These are phyloP conservation scores for Leccinum imitatum DNA, from an alignment of 768 basidiomycete genomes.

Conservation along the genomic window DNA sequence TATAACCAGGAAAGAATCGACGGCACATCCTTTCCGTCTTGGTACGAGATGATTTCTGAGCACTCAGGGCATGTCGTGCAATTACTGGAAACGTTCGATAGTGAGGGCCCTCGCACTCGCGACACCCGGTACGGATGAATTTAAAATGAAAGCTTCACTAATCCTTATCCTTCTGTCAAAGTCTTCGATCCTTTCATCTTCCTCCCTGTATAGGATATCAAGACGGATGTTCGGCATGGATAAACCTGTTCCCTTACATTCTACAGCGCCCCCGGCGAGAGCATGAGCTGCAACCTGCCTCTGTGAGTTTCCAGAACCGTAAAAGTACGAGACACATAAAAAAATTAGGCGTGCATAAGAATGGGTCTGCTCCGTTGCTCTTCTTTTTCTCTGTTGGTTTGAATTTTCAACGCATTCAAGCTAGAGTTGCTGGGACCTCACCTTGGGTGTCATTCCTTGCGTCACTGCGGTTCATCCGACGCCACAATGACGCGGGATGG, in stretches of 20 bases:
- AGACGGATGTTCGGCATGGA: slow-evolving; percentile 28
- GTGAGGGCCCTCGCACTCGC: no score
- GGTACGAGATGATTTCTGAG: slow-evolving; percentile 23
- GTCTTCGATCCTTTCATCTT: slow-evolving; percentile 35
- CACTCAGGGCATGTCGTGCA: not conserved
- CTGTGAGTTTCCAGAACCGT: slow-evolving; percentile 22
- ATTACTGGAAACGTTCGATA: slow-evolving; percentile 18
- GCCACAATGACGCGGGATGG: no score
- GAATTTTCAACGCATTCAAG: no score
- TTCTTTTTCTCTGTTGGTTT: no score
- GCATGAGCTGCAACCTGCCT: slow-evolving; percentile 29
- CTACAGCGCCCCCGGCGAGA: slow-evolving; percentile 30
- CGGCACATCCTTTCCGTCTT: slow-evolving; percentile 55
- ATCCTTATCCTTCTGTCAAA: slow-evolving; percentile 18
- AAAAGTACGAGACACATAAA: slow-evolving; percentile 12
- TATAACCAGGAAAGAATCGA: slow-evolving; percentile 56
- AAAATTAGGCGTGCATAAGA: not conserved
- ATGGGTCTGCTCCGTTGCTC: no score
- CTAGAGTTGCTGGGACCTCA: no score
- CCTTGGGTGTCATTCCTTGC: no score
- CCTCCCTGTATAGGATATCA: slow-evolving; percentile 32
- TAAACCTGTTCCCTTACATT: slow-evolving; percentile 5
- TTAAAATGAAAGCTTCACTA: slow-evolving; percentile 12
- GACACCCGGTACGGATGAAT: no score
- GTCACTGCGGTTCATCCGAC: no score